Conservation (phyloP, 1,139 yeast species). For the Pichia sp. region DNA sequence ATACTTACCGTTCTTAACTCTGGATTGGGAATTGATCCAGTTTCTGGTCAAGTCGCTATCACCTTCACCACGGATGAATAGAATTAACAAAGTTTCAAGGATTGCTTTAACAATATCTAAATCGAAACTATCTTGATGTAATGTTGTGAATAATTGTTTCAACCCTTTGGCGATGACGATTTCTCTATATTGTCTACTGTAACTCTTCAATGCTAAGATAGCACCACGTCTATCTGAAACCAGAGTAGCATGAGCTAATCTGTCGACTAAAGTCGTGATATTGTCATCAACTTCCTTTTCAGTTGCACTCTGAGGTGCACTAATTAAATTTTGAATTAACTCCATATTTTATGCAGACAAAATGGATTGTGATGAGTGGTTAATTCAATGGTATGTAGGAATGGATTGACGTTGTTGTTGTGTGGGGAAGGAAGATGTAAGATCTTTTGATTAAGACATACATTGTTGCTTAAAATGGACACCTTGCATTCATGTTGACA, state of each 20-base stretch:
- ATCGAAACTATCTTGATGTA: slow-evolving; percentile 64
- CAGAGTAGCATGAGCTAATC: slow-evolving; percentile 79
- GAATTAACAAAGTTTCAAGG: slow-evolving; percentile 78
- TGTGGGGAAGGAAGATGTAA: too few relatives aligned
- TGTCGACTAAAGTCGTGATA: slow-evolving; percentile 83
- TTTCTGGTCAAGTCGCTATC: slow-evolving; percentile 56
- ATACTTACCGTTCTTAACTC: slow-evolving; percentile 76
- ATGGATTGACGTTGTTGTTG: too few relatives aligned
- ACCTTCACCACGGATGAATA: slow-evolving; percentile 62
- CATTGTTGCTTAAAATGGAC: too few relatives aligned
- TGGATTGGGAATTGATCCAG: slow-evolving; percentile 75
- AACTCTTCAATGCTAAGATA: slow-evolving; percentile 83
- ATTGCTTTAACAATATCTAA: slow-evolving; percentile 76
- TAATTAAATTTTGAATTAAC: slow-evolving; percentile 31
- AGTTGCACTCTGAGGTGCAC: slow-evolving; percentile 35
- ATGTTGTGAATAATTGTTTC: slow-evolving; percentile 66
- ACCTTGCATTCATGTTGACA: too few relatives aligned
- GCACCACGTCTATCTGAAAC: slow-evolving; percentile 91
- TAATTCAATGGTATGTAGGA: too few relatives aligned
- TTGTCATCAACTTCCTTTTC: slow-evolving; percentile 71
- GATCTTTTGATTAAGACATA: too few relatives aligned
- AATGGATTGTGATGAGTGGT: background rate
- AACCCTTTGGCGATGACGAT: slow-evolving; percentile 87
- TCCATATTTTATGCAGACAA: slow-evolving; percentile 25
- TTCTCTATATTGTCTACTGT: slow-evolving; percentile 87